Evolutionary conservation across 73 alveolate species (phyloP).

Genomic region (Tetrahymena elliotti): DNA sequence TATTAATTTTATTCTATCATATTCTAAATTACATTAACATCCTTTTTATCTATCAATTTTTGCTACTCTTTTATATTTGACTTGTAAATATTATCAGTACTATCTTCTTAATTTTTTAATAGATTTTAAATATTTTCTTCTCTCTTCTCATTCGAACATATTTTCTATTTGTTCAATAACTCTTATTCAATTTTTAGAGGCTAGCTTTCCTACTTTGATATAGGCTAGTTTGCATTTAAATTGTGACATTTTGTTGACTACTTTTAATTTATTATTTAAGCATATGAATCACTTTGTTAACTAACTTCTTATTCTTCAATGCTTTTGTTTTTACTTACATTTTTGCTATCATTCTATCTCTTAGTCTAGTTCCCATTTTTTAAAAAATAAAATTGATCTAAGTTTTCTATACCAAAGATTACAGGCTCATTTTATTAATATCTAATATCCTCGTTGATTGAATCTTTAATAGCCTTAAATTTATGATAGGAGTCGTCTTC

Average conservation of each 20-base stretch:
- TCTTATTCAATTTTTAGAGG: too few relatives aligned
- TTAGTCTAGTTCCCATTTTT: background rate
- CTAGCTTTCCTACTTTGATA: too few relatives aligned
- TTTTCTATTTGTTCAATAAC: too few relatives aligned
- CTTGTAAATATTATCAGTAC: background rate
- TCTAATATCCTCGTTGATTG: background rate
- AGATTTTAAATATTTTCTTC: too few relatives aligned
- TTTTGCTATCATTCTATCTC: background rate
- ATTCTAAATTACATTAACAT: too few relatives aligned
- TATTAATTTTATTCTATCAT: too few relatives aligned
- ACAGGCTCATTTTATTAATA: too few relatives aligned
- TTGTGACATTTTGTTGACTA: too few relatives aligned
- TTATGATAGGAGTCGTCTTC: too few relatives aligned
- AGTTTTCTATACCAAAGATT: background rate
- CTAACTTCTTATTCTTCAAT: background rate
- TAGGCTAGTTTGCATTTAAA: too few relatives aligned
- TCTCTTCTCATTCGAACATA: background rate
- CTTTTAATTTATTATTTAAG: too few relatives aligned
- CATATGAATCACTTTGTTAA: too few relatives aligned
- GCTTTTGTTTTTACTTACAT: background rate
- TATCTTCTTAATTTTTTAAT: background rate
- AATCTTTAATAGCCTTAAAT: background rate
- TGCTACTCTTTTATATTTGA: background rate
- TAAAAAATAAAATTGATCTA: background rate
- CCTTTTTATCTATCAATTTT: background rate